Evolutionary conservation across 495 filamentous ascomycete genomes (phyloP), one percentile per base, ranked within the genome.

Genomic region (Annulohypoxylon maeteangense): DNA sequence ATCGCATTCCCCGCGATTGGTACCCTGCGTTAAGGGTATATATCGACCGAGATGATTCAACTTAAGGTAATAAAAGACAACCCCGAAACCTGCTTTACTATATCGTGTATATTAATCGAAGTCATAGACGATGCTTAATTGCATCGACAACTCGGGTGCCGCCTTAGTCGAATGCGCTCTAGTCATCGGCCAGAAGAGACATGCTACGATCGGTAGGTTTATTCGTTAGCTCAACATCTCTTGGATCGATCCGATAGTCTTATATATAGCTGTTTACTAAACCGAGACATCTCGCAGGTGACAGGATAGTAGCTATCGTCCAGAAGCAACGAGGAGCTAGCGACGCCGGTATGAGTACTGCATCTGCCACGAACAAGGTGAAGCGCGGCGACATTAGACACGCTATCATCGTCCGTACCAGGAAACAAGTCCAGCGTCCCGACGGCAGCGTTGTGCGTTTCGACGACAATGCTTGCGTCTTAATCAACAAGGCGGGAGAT

Each of bases 121-220:
- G 4, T n/a, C n/a, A 20, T 78, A 99, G 96, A 92, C 94, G 81
- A 92, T 99, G 91, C 87, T 98, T 68, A 98, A 93, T 80, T 98
- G 96, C 89, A 98, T 99, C 89, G 96, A 99, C 90, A 99, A 99
- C 87, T 98, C 96, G 54, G 96, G 96, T 78, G 96, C 96, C 75
- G 94, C 96, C 65, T 82, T 99, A 72, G 96, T 98, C 83, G 96
- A 99, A 82, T 99, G 96, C 83, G 91, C 92, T 76, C 89, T 92
- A 78, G 92, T 98, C 50, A 81, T 98, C 72, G 92, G 91, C 78
- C 95, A 95, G 87, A 97, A 97, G 83, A 85, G 91, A 62, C 86
- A 90, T 67, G 96, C 95, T 51, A 92, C 90, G 62, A 93, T 99
- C 78, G 96, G 96, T 98, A 86, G 73, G 88, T 77, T 18, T 12